A percentile compares a stretch with the other conserved stretches of the same genome.
Evolutionary conservation across 345 rosid species (phyloP).

Genomic region (Rubroshorea leprosula): DNA sequence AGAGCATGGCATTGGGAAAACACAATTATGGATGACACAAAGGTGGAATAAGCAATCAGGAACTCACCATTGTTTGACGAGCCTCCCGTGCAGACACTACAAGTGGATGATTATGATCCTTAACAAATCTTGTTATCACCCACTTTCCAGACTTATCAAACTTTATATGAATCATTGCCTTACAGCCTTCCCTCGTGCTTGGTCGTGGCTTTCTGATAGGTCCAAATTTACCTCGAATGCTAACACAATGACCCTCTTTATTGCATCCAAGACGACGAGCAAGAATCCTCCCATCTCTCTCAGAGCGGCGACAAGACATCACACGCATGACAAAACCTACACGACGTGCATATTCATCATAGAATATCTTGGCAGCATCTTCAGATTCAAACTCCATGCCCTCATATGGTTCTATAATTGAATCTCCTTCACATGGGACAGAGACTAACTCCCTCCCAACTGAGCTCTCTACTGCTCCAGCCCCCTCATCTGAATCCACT

Average conservation of each 20-base stretch:
- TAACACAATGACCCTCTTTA: conserved; percentile 86
- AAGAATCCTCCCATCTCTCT: conserved; percentile 80
- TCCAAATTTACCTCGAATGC: conserved; percentile 67
- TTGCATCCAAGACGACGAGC: conserved; percentile 91
- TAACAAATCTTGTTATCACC: conserved; percentile 76
- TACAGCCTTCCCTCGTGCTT: conserved; percentile 87
- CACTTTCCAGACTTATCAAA: conserved; percentile 66
- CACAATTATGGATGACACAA: not conserved
- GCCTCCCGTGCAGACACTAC: conserved; percentile 67
- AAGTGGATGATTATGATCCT: conserved; percentile 87
- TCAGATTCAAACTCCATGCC: conserved; percentile 93
- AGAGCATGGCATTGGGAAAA: too few species aligned
- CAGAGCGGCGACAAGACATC: conserved; percentile 92
- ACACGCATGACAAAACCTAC: conserved; percentile 92
- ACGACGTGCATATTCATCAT: conserved; percentile 72
- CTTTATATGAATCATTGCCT: conserved; percentile 88
- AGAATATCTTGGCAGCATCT: conserved; percentile 79
- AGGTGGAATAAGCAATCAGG: not conserved
- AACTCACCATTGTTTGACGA: conserved; percentile 72
- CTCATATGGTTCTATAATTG: conserved; percentile 52
- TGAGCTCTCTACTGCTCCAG: conserved; percentile 32
- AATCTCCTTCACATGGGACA: conserved; percentile 25
- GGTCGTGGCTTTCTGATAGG: conserved; percentile 64
- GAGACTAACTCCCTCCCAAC: conserved; percentile 25
- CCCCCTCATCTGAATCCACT: conserved; percentile 55